phyloP scores from a whole-genome alignment of 805 yeast species.

The Starmerella etchellsii region DNA sequence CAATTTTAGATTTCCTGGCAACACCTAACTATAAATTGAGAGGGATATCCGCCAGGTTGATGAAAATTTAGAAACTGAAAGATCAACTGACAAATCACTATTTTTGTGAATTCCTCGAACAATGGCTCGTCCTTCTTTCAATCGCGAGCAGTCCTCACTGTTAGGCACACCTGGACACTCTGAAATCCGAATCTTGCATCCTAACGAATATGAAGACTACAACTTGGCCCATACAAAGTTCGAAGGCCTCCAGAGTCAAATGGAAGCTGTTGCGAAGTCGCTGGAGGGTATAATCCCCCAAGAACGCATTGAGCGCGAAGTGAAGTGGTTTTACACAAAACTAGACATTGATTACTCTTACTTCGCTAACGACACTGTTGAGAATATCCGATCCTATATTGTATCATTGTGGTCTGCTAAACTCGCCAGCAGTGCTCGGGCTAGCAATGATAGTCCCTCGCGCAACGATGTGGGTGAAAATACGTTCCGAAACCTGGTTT shows the following conservation, averaged over 20 bases:
- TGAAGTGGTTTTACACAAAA: constrained; percentile 75
- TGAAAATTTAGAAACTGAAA: no score
- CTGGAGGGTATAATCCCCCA: constrained; percentile 91
- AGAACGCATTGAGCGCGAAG: constrained; percentile 68
- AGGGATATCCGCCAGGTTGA: no score
- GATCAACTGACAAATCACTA: no score
- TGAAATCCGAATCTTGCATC: constrained; percentile 19
- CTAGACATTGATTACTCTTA: constrained; percentile 87
- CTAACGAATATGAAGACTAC: constrained; percentile 39
- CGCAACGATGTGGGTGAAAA: background rate
- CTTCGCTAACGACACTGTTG: constrained; percentile 74
- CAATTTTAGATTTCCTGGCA: no score
- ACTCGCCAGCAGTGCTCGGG: constrained; percentile 68
- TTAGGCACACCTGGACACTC: constrained; percentile 23
- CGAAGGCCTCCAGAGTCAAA: constrained; percentile 68
- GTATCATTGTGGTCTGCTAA: constrained; percentile 86
- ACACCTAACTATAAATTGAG: no score
- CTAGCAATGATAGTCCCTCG: constrained; percentile 35
- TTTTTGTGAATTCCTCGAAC: no score
- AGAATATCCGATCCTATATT: constrained; percentile 69
- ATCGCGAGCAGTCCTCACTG: constrained; percentile 16
- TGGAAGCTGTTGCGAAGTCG: constrained; percentile 65
- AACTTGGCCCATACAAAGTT: constrained; percentile 47
- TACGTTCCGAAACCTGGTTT: constrained; percentile 41
- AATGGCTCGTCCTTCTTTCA: constrained; percentile 7